A percentile compares a stretch with the other conserved stretches of the same genome.
Evolutionary conservation across 345 rosid genomes (phyloP).

Genomic region (Citrus sp.): DNA sequence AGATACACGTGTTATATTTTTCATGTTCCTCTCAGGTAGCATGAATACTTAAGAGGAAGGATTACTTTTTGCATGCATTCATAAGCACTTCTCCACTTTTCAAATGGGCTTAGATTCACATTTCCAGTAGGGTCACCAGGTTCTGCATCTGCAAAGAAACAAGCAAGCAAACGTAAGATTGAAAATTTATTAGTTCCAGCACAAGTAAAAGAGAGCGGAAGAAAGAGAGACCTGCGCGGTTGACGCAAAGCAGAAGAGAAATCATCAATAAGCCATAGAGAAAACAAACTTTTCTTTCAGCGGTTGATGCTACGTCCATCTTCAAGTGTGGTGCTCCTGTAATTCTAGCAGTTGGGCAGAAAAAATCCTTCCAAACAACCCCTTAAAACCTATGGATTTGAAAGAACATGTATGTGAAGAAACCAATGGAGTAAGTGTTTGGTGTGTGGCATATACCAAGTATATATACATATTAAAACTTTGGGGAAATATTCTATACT

Average conservation of each 20-base stretch:
- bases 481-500: not conserved
- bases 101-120: conserved; percentile 25
- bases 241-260: conserved; percentile 13
- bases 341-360: not conserved
- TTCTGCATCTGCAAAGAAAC: conserved; percentile 6
- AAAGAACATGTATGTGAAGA: not conserved
- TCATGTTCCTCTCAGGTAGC: not conserved
- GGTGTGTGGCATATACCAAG: not conserved
- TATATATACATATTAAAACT: conserved; percentile 4
- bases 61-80: conserved; percentile 30
- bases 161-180: not conserved
- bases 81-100: conserved; percentile 27
- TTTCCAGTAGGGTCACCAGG: conserved; percentile 13
- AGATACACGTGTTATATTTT: not conserved
- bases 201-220: not conserved
- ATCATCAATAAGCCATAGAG: conserved; percentile 8
- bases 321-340: not conserved
- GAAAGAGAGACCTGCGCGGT: conserved; percentile 1
- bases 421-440: conserved; percentile 6
- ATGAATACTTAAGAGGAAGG: not conserved
- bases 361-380: not conserved
- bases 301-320: conserved; percentile 9
- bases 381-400: not conserved
- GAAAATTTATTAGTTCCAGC: not conserved
- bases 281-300: conserved; percentile 1